Percentiles rank a stretch among this genome's conserved stretches.
Conservation (phyloP, 805 yeast species). For the Groenewaldozyma tartarivorans region DNA sequence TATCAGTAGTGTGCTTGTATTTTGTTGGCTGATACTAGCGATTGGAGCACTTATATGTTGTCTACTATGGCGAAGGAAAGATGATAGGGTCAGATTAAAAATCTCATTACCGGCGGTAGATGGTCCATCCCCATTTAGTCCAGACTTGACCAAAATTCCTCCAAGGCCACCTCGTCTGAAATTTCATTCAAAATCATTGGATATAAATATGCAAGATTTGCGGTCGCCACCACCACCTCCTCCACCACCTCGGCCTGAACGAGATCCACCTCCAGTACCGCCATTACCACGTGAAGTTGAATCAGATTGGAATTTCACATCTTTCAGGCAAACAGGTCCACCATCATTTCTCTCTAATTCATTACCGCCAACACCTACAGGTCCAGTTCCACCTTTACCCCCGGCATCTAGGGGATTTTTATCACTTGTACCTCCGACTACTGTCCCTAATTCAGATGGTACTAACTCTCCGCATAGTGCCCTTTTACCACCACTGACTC, state of each 20-base stretch:
- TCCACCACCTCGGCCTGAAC: neutral
- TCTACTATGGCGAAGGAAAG: neutral
- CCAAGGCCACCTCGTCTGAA: neutral
- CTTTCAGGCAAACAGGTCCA: neutral
- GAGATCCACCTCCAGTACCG: neutral
- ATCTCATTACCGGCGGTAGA: no score
- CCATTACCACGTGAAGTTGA: neutral
- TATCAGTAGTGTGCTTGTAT: slow-evolving; percentile 6
- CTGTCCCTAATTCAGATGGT: no score
- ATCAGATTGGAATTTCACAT: neutral
- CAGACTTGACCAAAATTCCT: no score
- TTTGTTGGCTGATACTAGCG: neutral
- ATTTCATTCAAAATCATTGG: neutral
- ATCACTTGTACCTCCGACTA: no score
- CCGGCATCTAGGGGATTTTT: no score
- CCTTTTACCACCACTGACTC: no score
- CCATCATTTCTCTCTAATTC: neutral
- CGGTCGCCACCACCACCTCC: neutral
- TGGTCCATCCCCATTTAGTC: no score
- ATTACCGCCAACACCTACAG: slow-evolving; percentile 7
- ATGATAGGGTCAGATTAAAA: no score
- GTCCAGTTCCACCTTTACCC: no score
- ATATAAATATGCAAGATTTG: neutral
- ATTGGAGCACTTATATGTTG: neutral
- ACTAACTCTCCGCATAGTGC: no score